These are phyloP conservation scores for Phellopilus nigrolimitatus DNA, from an alignment of 1,284 basidiomycete species.

Conservation along the genomic window DNA sequence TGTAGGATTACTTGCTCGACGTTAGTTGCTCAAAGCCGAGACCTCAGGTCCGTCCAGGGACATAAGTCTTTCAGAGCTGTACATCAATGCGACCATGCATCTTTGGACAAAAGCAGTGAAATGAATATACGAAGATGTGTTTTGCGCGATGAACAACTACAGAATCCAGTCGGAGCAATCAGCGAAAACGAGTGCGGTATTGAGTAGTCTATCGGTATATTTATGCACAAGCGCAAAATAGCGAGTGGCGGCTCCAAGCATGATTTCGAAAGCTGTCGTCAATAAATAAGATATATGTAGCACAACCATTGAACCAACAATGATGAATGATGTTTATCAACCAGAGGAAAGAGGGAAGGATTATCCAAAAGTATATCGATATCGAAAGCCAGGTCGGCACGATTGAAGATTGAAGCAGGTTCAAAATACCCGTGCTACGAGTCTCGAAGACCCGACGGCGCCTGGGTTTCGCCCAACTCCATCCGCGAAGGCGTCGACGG, in stretches of 20 bases:
- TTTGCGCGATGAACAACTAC: too few relatives aligned
- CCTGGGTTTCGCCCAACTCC: slow-evolving; percentile 8
- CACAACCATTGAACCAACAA: too few relatives aligned
- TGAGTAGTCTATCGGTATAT: slow-evolving; percentile 7
- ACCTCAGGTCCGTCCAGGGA: too few relatives aligned
- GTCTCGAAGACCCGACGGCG: neutral
- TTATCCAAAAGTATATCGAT: neutral
- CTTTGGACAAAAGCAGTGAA: too few relatives aligned
- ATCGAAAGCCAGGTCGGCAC: neutral
- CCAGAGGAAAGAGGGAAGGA: neutral
- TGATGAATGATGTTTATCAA: neutral
- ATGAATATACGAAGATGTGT: too few relatives aligned
- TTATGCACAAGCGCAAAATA: neutral
- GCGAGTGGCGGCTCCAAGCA: neutral
- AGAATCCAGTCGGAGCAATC: neutral
- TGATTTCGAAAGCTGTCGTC: too few relatives aligned
- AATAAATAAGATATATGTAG: neutral
- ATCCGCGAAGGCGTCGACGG: slow-evolving; percentile 32
- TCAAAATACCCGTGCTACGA: too few relatives aligned
- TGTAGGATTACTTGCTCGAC: too few relatives aligned
- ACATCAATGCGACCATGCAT: too few relatives aligned
- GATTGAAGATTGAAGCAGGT: neutral
- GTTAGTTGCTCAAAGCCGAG: too few relatives aligned
- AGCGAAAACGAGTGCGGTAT: slow-evolving; percentile 3
- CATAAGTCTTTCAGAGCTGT: too few relatives aligned